Evolutionary conservation across 306 rosid species (phyloP).

Genomic region (Acacia melanoxylon): DNA sequence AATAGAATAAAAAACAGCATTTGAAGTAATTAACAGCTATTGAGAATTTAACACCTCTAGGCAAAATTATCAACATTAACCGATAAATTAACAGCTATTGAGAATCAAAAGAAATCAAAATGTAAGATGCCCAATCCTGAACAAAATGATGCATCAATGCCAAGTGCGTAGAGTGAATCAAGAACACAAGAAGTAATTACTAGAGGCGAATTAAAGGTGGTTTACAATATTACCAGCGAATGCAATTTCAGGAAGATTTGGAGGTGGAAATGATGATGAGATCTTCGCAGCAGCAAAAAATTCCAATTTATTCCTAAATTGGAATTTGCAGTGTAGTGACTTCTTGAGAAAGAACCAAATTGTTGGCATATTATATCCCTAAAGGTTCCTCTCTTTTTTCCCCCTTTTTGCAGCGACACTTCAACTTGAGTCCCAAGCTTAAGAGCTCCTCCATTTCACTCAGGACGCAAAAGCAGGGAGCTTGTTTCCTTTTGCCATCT

Average conservation of each 20-base stretch:
- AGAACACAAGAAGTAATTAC: conserved; percentile 15
- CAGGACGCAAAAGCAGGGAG: too few relatives aligned
- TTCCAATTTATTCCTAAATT: conserved; percentile 73
- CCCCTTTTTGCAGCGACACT: too few relatives aligned
- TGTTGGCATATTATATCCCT: too few relatives aligned
- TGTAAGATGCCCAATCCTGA: background rate
- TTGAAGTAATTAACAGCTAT: background rate
- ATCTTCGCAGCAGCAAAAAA: too few relatives aligned
- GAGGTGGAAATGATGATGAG: conserved; percentile 92
- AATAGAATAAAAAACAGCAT: conserved; percentile 1
- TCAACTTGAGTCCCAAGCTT: too few relatives aligned
- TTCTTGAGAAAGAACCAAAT: too few relatives aligned
- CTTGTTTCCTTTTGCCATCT: too few relatives aligned
- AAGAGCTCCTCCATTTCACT: too few relatives aligned
- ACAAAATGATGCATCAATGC: conserved; percentile 1
- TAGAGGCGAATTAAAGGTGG: background rate
- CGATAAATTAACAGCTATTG: background rate
- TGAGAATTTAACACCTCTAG: background rate
- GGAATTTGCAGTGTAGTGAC: too few relatives aligned
- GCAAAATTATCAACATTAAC: background rate
- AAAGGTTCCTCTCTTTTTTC: too few relatives aligned
- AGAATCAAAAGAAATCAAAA: conserved; percentile 5
- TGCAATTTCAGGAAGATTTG: conserved; percentile 91
- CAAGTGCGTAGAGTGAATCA: background rate
- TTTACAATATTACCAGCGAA: conserved; percentile 73